Evolutionary conservation across 129 eudicot species (phyloP).

Genomic region (Flaveria bidentis): DNA sequence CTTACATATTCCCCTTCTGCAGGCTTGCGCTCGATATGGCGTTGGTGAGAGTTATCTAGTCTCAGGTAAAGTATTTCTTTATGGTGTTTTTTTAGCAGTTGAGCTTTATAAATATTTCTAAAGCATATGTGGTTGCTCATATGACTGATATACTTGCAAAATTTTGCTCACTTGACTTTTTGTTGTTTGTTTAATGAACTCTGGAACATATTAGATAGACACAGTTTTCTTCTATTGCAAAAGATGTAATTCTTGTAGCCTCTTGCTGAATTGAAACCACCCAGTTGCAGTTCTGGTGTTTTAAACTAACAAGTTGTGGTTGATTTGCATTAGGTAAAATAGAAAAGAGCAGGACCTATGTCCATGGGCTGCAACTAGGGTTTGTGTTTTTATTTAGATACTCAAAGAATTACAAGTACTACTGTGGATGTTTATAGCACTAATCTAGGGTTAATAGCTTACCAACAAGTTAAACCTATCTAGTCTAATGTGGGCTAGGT

Average conservation of each 20-base stretch:
- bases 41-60: constrained; percentile 61
- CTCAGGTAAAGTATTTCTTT: constrained; percentile 50
- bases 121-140: background rate
- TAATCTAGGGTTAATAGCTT: no score
- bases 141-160: constrained; percentile 2
- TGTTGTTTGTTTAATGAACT: background rate
- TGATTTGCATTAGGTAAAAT: background rate
- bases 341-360: background rate
- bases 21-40: constrained; percentile 45
- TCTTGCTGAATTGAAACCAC: background rate
- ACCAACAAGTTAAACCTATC: no score
- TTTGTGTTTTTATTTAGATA: no score
- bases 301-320: background rate
- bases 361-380: no score
- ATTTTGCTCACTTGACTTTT: background rate
- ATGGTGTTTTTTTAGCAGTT: background rate
- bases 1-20: constrained; percentile 20
- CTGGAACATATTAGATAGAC: background rate
- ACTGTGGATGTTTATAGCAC: no score
- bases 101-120: background rate
- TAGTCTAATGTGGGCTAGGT: no score
- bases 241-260: background rate
- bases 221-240: background rate
- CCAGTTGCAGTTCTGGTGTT: background rate
- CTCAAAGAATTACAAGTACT: no score